These are phyloP conservation scores for Hysterangium stoloniferum DNA, from an alignment of 768 basidiomycete species.

Conservation along the genomic window DNA sequence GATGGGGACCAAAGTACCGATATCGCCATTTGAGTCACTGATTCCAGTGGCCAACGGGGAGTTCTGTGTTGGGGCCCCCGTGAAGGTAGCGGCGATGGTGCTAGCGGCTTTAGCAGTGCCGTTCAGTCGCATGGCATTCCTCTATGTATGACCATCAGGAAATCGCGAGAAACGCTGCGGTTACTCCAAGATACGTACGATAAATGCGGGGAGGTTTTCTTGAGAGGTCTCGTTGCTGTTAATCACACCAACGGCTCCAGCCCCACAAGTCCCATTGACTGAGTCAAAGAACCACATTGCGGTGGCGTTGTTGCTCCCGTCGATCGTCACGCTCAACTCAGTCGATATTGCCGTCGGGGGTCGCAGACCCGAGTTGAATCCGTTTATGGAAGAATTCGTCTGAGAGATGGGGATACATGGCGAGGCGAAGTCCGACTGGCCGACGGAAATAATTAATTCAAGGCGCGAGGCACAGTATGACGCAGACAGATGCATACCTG, in stretches of 20 bases:
- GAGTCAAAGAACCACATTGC: conserved; percentile 53
- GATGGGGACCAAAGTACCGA: too few relatives aligned
- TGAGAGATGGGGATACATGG: conserved; percentile 48
- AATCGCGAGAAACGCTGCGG: conserved; percentile 3
- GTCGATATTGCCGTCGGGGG: conserved; percentile 38
- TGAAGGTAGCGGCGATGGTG: too few relatives aligned
- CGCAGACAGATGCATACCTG: background rate
- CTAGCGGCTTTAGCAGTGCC: conserved; percentile 35
- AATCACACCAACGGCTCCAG: conserved; percentile 56
- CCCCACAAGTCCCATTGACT: conserved; percentile 35
- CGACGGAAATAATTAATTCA: background rate
- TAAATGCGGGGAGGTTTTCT: conserved; percentile 34
- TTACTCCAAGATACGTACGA: conserved; percentile 25
- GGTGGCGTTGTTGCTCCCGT: conserved; percentile 33
- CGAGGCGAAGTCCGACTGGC: conserved; percentile 44
- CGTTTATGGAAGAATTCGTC: conserved; percentile 43
- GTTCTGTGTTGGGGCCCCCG: too few relatives aligned
- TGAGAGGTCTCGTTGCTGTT: conserved; percentile 41
- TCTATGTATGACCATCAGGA: conserved; percentile 24
- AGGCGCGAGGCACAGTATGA: background rate
- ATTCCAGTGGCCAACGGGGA: too few relatives aligned
- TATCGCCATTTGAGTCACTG: too few relatives aligned
- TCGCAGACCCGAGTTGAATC: conserved; percentile 50
- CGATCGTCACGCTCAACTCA: conserved; percentile 37
- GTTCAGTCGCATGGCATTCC: conserved; percentile 50